A percentile compares a stretch with the other conserved stretches of the same genome.
phyloP scores from a whole-genome alignment of 495 filamentous ascomycete genomes.

The Lasiosphaeris hirsuta region DNA sequence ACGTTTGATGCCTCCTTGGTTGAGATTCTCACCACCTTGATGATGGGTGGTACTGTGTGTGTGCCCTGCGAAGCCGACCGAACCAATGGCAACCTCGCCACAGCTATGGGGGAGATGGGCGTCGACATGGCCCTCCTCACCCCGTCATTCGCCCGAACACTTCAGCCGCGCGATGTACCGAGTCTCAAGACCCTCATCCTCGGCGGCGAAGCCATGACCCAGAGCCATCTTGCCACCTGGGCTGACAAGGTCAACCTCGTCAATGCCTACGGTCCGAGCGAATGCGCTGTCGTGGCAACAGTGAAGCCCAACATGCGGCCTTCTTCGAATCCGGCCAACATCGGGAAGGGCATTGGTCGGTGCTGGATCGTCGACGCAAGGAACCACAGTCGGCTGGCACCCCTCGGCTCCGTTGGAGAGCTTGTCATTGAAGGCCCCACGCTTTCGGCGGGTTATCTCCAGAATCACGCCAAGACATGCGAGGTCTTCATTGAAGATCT shows the following conservation, averaged over 20 bases:
- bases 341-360: conserved; percentile 22
- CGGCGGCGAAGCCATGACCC: conserved; percentile 28
- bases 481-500: conserved; percentile 23
- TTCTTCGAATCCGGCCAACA: conserved; percentile 16
- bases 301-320: conserved; percentile 16
- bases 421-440: conserved; percentile 44
- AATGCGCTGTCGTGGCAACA: conserved; percentile 45
- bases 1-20: conserved; percentile 55
- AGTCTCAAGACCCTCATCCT: conserved; percentile 24
- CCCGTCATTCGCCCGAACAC: conserved; percentile 20
- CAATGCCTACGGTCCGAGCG: conserved; percentile 56
- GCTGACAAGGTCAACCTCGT: conserved; percentile 38
- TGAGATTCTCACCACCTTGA: conserved; percentile 24
- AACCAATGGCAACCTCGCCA: conserved; percentile 27
- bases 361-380: conserved; percentile 31
- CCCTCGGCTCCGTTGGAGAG: conserved; percentile 48
- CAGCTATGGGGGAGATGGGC: conserved; percentile 25
- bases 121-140: conserved; percentile 26
- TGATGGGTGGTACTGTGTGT: conserved; percentile 25
- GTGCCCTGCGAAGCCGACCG: conserved; percentile 30
- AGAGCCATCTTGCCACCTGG: conserved; percentile 19
- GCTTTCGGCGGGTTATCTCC: conserved; percentile 25
- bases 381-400: conserved; percentile 31
- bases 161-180: conserved; percentile 19
- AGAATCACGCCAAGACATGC: conserved; percentile 17